phyloP scores from a whole-genome alignment of 2,329 filamentous ascomycete species.

The Fusarium torulosum region DNA sequence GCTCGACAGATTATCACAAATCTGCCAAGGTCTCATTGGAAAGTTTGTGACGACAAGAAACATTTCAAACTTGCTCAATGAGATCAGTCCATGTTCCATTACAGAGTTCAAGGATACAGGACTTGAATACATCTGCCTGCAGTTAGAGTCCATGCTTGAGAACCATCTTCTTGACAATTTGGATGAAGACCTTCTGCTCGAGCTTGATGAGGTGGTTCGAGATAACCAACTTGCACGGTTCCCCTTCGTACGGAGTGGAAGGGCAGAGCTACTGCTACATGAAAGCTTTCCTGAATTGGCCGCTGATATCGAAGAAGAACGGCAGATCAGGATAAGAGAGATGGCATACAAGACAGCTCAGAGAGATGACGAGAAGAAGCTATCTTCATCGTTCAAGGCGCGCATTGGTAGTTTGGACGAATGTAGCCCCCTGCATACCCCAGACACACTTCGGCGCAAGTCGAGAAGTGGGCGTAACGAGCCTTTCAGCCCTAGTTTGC shows the following conservation, averaged over 20 bases:
- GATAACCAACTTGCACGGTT: conserved; percentile 84
- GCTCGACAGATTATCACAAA: conserved; percentile 89
- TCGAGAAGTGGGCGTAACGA: conserved; percentile 65
- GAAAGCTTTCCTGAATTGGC: conserved; percentile 74
- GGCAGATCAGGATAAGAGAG: conserved; percentile 77
- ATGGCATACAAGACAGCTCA: conserved; percentile 76
- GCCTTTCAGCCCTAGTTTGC: conserved; percentile 74
- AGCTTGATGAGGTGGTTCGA: conserved; percentile 84
- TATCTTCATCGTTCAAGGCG: conserved; percentile 70
- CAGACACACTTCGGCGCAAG: conserved; percentile 62
- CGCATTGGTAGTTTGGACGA: conserved; percentile 77
- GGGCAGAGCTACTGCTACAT: conserved; percentile 74
- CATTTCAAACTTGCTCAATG: conserved; percentile 85
- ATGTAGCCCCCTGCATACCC: conserved; percentile 55
- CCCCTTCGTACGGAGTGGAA: conserved; percentile 81
- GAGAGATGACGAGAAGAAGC: conserved; percentile 73
- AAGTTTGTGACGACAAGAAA: conserved; percentile 89
- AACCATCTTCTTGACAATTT: conserved; percentile 88
- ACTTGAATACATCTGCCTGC: conserved; percentile 90
- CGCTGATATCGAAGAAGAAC: conserved; percentile 75
- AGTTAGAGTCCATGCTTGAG: conserved; percentile 91
- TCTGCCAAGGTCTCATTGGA: conserved; percentile 88
- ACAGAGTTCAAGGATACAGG: conserved; percentile 88
- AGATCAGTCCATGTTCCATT: conserved; percentile 85
- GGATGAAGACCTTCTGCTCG: conserved; percentile 83